Conservation (phyloP, 1,284 basidiomycete genomes). For the Ustilago tritici region DNA sequence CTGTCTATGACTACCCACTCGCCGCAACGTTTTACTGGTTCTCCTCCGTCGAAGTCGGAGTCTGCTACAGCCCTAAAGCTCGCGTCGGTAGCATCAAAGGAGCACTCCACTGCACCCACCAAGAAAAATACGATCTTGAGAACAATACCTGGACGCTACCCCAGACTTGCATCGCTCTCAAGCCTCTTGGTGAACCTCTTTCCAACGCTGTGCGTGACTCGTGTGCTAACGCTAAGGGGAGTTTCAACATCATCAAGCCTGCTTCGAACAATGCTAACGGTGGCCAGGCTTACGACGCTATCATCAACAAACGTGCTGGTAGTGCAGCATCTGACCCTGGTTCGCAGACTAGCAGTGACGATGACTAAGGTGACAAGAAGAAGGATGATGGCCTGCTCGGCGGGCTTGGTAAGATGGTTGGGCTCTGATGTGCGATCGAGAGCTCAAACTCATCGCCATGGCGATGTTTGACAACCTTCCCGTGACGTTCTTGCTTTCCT, state of each 20-base stretch:
- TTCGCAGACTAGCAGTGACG: neutral
- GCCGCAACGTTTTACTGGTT: constrained; percentile 44
- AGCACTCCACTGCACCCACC: constrained; percentile 32
- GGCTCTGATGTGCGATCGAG: neutral
- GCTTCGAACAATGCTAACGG: constrained; percentile 20
- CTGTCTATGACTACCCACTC: neutral
- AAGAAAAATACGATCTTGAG: constrained; percentile 35
- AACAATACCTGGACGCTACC: constrained; percentile 47
- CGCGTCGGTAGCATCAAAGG: constrained; percentile 37
- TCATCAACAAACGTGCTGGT: constrained; percentile 7
- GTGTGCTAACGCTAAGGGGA: constrained; percentile 34
- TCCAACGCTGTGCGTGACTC: constrained; percentile 22
- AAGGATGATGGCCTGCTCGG: constrained; percentile 13
- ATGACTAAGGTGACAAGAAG: constrained; percentile 4
- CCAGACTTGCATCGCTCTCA: constrained; percentile 41
- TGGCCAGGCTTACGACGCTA: constrained; percentile 23
- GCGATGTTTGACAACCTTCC: neutral
- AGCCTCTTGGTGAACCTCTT: constrained; percentile 30
- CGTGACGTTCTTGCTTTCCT: no score
- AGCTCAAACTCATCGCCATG: neutral
- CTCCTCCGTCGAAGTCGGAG: constrained; percentile 45
- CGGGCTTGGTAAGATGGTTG: constrained; percentile 13
- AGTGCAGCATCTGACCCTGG: neutral
- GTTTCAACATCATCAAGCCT: constrained; percentile 34
- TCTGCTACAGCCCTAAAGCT: constrained; percentile 36